These are phyloP conservation scores for Yarrowia sp. DNA, from an alignment of 805 yeast species.

Conservation along the genomic window DNA sequence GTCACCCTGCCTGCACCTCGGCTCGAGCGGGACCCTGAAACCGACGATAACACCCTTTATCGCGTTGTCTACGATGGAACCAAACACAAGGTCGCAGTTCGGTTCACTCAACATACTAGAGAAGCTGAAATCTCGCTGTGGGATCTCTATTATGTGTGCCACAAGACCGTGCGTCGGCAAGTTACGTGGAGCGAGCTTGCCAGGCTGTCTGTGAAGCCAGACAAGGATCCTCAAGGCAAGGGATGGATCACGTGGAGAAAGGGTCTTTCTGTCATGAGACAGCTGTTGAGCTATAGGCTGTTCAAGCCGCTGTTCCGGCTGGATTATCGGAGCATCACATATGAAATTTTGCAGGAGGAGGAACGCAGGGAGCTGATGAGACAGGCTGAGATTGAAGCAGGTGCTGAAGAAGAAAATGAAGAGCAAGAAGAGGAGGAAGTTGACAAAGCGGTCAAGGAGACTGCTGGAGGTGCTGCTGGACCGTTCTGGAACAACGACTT, in stretches of 20 bases:
- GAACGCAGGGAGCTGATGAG: not conserved
- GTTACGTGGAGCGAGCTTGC: conserved; percentile 1
- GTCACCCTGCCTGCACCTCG: no score
- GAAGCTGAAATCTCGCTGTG: not conserved
- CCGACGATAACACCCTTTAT: no score
- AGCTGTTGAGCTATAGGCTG: not conserved
- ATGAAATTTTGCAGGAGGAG: not conserved
- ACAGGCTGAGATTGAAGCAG: no score
- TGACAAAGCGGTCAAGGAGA: no score
- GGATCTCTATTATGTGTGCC: not conserved
- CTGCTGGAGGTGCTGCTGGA: no score
- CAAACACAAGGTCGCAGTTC: no score
- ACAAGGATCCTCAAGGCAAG: not conserved
- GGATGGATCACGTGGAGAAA: not conserved
- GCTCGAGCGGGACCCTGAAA: no score
- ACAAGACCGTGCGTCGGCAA: not conserved
- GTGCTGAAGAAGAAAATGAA: not conserved
- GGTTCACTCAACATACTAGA: no score
- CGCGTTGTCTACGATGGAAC: no score
- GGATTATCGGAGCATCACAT: not conserved
- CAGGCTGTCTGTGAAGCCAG: not conserved
- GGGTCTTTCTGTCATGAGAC: no score
- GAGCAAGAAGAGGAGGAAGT: not conserved
- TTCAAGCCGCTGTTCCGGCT: not conserved
- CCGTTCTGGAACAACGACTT: not conserved